A percentile compares a stretch with the other conserved stretches of the same genome.
Evolutionary conservation across 192 early-diverging fungal genomes (phyloP).

Genomic region (Umbelopsis sp.): DNA sequence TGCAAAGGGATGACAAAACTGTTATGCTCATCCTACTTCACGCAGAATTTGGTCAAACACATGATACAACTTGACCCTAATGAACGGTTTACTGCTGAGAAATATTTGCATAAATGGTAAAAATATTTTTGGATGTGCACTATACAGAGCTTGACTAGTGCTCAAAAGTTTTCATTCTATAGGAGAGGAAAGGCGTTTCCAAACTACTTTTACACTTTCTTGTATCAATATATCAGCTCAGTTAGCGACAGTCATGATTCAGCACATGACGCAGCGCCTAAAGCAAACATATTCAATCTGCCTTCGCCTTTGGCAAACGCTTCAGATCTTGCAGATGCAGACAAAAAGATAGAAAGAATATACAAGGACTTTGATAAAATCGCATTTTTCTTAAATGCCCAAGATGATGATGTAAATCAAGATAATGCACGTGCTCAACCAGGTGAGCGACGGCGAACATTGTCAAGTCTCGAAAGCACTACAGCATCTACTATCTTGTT

Average conservation of each 20-base stretch:
- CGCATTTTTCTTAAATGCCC: constrained; percentile 54
- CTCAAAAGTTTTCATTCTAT: not conserved
- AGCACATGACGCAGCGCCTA: not conserved
- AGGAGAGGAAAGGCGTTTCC: constrained; percentile 80
- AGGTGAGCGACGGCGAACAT: constrained; percentile 19
- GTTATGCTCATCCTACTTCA: not conserved
- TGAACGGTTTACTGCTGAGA: constrained; percentile 70
- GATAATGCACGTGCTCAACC: not conserved
- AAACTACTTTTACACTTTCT: constrained; percentile 69
- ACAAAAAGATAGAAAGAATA: constrained; percentile 76
- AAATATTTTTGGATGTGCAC: not conserved
- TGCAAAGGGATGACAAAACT: too few species aligned
- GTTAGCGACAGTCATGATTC: constrained; percentile 52
- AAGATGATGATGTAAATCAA: constrained; percentile 18
- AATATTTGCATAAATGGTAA: constrained; percentile 78
- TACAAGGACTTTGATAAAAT: constrained; percentile 77
- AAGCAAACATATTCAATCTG: constrained; percentile 15
- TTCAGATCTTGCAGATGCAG: constrained; percentile 51
- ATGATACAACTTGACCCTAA: constrained; percentile 90
- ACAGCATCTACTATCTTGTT: constrained; percentile 26
- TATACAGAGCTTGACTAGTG: not conserved
- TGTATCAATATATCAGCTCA: constrained; percentile 71
- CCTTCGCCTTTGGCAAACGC: not conserved
- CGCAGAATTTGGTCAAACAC: constrained; percentile 67
- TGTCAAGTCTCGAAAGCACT: constrained; percentile 16